These are phyloP conservation scores for Cystofilobasidium macerans DNA, from an alignment of 768 basidiomycete genomes.

Conservation along the genomic window DNA sequence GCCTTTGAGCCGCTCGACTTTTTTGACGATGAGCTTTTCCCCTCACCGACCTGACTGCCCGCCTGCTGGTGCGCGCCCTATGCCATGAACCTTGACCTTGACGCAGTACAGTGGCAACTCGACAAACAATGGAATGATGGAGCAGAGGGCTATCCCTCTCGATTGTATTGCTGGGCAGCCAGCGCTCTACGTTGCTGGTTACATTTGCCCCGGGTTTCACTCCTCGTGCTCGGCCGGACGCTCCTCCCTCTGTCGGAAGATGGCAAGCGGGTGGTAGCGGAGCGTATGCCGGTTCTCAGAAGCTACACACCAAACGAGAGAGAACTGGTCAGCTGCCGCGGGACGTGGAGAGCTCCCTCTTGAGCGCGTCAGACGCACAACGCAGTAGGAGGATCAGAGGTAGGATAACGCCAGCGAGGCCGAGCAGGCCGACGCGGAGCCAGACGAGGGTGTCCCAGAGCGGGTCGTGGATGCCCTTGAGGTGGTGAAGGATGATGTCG, in stretches of 20 bases:
- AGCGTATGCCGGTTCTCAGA: background rate
- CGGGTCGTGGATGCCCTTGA: slow-evolving; percentile 5
- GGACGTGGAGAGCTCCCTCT: background rate
- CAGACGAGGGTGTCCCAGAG: slow-evolving; percentile 15
- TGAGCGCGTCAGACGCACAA: background rate
- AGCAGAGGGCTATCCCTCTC: no score
- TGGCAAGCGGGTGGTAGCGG: background rate
- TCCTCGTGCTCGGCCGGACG: background rate
- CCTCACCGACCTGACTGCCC: no score
- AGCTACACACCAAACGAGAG: background rate
- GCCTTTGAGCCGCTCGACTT: no score
- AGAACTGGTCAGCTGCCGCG: no score
- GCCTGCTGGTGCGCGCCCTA: no score
- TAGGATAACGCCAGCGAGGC: background rate
- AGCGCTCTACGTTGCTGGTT: no score
- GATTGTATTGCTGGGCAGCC: no score
- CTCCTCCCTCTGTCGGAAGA: background rate
- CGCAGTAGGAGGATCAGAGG: background rate
- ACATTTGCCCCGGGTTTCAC: no score
- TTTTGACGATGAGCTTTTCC: no score
- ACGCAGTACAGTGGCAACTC: no score
- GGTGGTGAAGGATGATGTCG: slow-evolving; percentile 15
- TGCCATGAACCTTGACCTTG: no score
- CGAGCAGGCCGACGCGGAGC: background rate
- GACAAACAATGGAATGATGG: no score